Conservation (phyloP, 768 basidiomycete species). For the Pisolithus tinctorius region DNA sequence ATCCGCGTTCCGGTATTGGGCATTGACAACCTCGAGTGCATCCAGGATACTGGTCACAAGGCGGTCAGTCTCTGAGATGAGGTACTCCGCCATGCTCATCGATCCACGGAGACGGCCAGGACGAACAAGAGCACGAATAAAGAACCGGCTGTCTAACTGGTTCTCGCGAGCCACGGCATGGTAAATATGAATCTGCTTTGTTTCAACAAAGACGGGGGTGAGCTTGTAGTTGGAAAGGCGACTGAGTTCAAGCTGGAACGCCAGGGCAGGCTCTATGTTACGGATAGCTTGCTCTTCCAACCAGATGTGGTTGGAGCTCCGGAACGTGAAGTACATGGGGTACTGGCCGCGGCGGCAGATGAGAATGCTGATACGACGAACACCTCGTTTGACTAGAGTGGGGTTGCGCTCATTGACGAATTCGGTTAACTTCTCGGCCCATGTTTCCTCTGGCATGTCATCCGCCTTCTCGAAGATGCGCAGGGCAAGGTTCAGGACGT, state of each 20-base stretch:
- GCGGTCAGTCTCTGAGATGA: constrained; percentile 97
- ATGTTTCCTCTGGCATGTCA: constrained; percentile 69
- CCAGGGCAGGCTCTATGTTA: constrained; percentile 96
- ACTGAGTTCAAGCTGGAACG: constrained; percentile 95
- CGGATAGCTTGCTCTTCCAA: constrained; percentile 93
- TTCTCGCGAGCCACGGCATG: constrained; percentile 94
- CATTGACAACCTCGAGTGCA: constrained; percentile 89
- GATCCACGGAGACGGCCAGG: constrained; percentile 89
- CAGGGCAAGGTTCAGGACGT: constrained; percentile 91
- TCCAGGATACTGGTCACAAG: constrained; percentile 92
- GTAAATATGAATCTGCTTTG: constrained; percentile 97
- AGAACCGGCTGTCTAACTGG: constrained; percentile 96
- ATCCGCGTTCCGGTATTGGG: constrained; percentile 85
- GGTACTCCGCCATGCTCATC: constrained; percentile 95
- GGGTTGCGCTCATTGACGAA: constrained; percentile 65
- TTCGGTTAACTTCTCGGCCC: constrained; percentile 63
- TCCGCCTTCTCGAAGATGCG: constrained; percentile 80
- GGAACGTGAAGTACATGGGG: constrained; percentile 90
- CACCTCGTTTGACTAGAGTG: constrained; percentile 65
- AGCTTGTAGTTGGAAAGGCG: constrained; percentile 96
- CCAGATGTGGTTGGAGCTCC: constrained; percentile 70
- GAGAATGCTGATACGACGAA: constrained; percentile 87
- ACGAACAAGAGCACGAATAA: constrained; percentile 92
- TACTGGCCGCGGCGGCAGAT: constrained; percentile 90
- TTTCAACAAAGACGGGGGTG: constrained; percentile 92